These are phyloP conservation scores for Triticum monococcum DNA, from an alignment of 176 grass and related monocot species.

Conservation along the genomic window DNA sequence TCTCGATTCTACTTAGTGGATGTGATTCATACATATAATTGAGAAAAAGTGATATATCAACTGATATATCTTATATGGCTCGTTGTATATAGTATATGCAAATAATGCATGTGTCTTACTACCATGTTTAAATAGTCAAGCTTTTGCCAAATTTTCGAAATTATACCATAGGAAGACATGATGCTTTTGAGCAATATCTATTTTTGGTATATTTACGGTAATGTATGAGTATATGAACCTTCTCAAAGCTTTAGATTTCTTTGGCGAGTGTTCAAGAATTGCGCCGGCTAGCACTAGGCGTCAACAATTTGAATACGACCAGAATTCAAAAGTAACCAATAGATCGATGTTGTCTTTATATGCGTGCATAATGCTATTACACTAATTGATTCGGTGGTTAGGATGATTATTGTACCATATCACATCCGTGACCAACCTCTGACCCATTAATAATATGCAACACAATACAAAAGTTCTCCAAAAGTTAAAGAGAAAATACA, in stretches of 20 bases:
- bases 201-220: neutral
- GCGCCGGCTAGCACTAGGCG: too few relatives aligned
- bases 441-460: neutral
- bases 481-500: neutral
- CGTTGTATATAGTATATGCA: neutral
- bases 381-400: neutral
- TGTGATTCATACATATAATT: constrained; percentile 13
- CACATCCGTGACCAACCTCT: neutral
- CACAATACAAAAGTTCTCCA: neutral
- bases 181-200: neutral
- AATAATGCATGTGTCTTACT: neutral
- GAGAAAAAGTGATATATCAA: neutral
- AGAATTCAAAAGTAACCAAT: neutral
- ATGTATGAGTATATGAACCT: neutral
- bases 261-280: neutral
- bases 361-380: neutral
- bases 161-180: neutral
- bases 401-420: neutral
- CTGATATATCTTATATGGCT: neutral
- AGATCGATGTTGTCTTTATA: neutral
- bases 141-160: neutral
- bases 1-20: neutral
- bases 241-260: neutral
- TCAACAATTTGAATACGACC: neutral
- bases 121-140: neutral